Evolutionary conservation across 768 basidiomycete genomes (phyloP), one percentile per base, ranked within the genome.

Genomic region (Lanmaoa rubissima): DNA sequence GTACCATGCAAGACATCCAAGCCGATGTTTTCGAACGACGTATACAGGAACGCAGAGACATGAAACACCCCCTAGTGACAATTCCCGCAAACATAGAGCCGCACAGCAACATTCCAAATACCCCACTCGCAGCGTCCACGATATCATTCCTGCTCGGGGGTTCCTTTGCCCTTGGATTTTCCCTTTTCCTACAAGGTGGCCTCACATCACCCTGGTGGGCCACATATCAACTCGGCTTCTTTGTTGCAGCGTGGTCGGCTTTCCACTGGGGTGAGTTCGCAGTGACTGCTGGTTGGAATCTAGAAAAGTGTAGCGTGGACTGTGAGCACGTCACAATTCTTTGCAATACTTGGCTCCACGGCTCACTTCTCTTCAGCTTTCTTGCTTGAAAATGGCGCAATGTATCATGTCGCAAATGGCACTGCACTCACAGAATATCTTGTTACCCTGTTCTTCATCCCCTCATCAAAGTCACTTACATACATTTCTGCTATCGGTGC

Each of bases 201-300:
- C 72, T 81, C 45, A 36, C 63, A 31, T 58, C 61, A 10, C 71
- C 69, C 32, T 85, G 82, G 80, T 90, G 88, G 83, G 72, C 83
- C 0, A 89, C 86, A 28, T 82, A 84, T 54, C 89, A 89, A 65
- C 77, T 97, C 2, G 92, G 90, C 1, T 85, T 91, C 70, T 98
- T 94, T 70, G 59, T 91, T 40, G 85, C 88, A 35, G 79, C 87
- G 5, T 93, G 92, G 90, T 80, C 91, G 0, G 76, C 79, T 36
- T 99, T 99, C 71, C 97, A 99, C 66, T 89, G 93, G 85, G 85
- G 82, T 13, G 97, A 99, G 71, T 98, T 94, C 66, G 90, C 88
- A 38, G 93, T 95, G 5, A 97, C 97, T 8, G 95, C 95, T 1
- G 92, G 92, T 24, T 98, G 92, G 89, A 98, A 98, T 72, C 75